Base-by-base conservation (phyloP, 2,329 filamentous ascomycete species). In the Trichoderma brevicompactum region DNA sequence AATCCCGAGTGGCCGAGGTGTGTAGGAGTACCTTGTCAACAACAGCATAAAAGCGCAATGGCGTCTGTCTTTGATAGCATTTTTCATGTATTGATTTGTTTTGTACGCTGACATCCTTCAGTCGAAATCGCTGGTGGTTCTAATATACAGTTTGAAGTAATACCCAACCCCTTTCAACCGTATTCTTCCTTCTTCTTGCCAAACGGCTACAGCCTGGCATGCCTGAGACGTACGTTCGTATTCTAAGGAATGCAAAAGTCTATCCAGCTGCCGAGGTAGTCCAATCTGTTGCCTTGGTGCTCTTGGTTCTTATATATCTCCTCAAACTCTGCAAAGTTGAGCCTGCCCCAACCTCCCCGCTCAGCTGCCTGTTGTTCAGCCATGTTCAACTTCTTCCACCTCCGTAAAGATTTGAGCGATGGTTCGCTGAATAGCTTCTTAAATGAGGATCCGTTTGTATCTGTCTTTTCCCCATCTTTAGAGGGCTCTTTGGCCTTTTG, bases 241-340 rank as follows among this genome's bases (percentile, higher is more conserved):
- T 5, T n/a, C 59, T 81, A 87, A 13, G 87, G 87, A 69, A 90
- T 89, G 75, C 87, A 90, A 74, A 89, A 88, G 74, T 97, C 94
- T 76, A 97, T 92, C 94, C 94, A 98, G 72, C 87, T 92, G 66
- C 92, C 92, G 53, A 97, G 82, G 76, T 97, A 94, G 70, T 92
- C 91, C 67, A 94, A 82, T 61, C 89, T 80, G 73, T 87, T 87
- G 13, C 83, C 84, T 34, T 81, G 79, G 28, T 87, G 86, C 69
- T 89, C 85, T 68, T 88, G 84, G n/a, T 82, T 82, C 70, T 87
- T 86, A 79, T 95, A 92, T 56, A 89, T 88, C 44, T 81, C 80
- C 72, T 92, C 88, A 77, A 98, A 96, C 76, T 98, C 95, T 1
- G 85, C 83, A 69, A 89, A 94, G 73, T 79, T 91, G 54, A 98